A percentile compares a stretch with the other conserved stretches of the same genome.
phyloP scores from a whole-genome alignment of 371 early-diverging fungal species.

The Mortierella sp. region DNA sequence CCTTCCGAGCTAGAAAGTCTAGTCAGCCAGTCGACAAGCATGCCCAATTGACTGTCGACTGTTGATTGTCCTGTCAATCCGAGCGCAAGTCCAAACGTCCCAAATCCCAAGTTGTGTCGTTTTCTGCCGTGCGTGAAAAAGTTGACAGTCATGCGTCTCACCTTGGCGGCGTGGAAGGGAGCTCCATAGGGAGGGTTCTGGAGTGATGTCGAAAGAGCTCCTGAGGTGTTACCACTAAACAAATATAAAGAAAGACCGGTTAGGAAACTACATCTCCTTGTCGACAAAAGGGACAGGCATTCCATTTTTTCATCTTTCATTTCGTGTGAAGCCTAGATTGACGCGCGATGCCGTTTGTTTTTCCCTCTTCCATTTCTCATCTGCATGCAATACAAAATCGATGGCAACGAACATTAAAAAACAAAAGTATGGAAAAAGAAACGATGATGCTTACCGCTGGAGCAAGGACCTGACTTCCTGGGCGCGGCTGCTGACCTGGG shows the following conservation, averaged over 20 bases:
- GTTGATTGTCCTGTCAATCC: neutral
- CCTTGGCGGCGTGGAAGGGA: constrained; percentile 80
- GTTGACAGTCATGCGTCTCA: constrained; percentile 39
- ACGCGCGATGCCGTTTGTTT: neutral
- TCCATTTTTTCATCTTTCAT: neutral
- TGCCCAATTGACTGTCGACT: no score
- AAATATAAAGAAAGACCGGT: constrained; percentile 9
- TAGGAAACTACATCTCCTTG: neutral
- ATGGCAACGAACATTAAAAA: neutral
- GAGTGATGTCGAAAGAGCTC: constrained; percentile 80
- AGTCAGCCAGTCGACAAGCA: neutral
- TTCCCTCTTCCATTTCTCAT: neutral
- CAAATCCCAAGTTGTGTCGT: neutral
- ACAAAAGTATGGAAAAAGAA: neutral
- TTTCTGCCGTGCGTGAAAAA: neutral
- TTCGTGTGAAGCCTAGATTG: neutral
- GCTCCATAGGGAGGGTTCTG: constrained; percentile 90
- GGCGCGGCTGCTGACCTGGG: constrained; percentile 71
- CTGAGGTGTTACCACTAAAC: constrained; percentile 75
- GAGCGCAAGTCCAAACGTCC: neutral
- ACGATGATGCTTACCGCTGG: constrained; percentile 42
- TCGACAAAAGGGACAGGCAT: neutral
- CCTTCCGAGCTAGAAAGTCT: neutral
- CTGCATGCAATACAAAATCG: neutral
- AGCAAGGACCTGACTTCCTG: constrained; percentile 72